These are phyloP conservation scores for Pleoardoris graminearum DNA, from an alignment of 2,329 filamentous ascomycete species.

Conservation along the genomic window DNA sequence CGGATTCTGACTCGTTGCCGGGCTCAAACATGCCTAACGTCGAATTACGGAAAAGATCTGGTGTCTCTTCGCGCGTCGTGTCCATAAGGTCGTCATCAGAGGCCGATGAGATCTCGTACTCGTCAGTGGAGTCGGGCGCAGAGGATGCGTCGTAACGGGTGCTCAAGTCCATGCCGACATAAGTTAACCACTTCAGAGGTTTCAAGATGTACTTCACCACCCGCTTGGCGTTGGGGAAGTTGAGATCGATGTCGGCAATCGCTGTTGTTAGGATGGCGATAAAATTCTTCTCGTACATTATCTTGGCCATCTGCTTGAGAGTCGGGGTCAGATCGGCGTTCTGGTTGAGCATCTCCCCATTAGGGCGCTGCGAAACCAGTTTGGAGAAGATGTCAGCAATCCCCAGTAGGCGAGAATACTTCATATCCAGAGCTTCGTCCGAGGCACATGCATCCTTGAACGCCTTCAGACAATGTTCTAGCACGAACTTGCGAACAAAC, in stretches of 20 bases:
- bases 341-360: conserved; percentile 43
- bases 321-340: conserved; percentile 54
- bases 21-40: conserved; percentile 93
- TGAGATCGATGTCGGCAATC: conserved; percentile 93
- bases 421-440: conserved; percentile 77
- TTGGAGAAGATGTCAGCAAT: conserved; percentile 90
- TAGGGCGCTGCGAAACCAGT: conserved; percentile 70
- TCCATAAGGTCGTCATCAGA: conserved; percentile 85
- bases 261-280: conserved; percentile 85
- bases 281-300: conserved; percentile 99
- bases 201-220: conserved; percentile 96
- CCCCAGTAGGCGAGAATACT: conserved; percentile 85
- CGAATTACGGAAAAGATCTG: conserved; percentile 95
- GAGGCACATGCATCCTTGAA: conserved; percentile 86
- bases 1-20: conserved; percentile 77
- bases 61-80: conserved; percentile 77
- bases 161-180: conserved; percentile 83
- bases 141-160: conserved; percentile 75
- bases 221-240: conserved; percentile 88
- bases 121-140: conserved; percentile 66
- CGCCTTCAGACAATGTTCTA: conserved; percentile 88
- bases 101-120: conserved; percentile 89
- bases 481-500: conserved; percentile 91
- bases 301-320: conserved; percentile 81
- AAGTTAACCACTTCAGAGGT: conserved; percentile 83